A percentile compares a stretch with the other conserved stretches of the same genome.
These are phyloP conservation scores for Graphilbum sp. DNA, from an alignment of 2,329 filamentous ascomycete genomes.

Conservation along the genomic window DNA sequence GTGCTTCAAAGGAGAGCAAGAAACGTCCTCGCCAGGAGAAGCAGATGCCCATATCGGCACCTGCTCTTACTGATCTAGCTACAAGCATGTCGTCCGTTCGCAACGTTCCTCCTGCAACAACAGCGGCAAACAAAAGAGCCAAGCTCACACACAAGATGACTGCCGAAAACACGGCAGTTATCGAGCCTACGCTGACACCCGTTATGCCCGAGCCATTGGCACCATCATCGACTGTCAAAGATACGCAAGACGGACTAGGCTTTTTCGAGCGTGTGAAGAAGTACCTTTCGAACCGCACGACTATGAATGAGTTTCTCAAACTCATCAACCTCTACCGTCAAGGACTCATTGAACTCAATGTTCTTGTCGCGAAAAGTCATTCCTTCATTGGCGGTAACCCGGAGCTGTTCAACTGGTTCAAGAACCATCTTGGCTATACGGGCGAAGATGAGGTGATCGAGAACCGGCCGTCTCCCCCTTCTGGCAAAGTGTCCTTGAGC, in stretches of 20 bases:
- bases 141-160: slow-evolving; percentile 59
- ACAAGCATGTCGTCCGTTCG: slow-evolving; percentile 22
- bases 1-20: slow-evolving; percentile 78
- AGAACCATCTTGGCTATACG: slow-evolving; percentile 64
- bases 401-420: slow-evolving; percentile 83
- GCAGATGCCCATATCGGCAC: slow-evolving; percentile 21
- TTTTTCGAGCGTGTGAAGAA: slow-evolving; percentile 98
- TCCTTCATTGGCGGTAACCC: slow-evolving; percentile 76
- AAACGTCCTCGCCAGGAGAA: slow-evolving; percentile 58
- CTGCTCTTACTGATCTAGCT: background rate
- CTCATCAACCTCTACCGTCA: slow-evolving; percentile 91
- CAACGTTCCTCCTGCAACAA: slow-evolving; percentile 15
- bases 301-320: slow-evolving; percentile 92
- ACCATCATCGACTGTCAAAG: slow-evolving; percentile 55
- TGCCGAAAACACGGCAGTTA: slow-evolving; percentile 28
- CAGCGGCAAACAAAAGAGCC: slow-evolving; percentile 39
- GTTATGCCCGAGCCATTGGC: slow-evolving; percentile 75
- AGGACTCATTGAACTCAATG: slow-evolving; percentile 74
- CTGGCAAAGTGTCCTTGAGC: slow-evolving; percentile 74
- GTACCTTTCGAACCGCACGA: slow-evolving; percentile 79
- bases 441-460: slow-evolving; percentile 64
- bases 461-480: slow-evolving; percentile 58
- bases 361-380: slow-evolving; percentile 66
- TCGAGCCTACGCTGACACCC: slow-evolving; percentile 80
- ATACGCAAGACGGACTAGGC: slow-evolving; percentile 67